Evolutionary conservation across 768 basidiomycete genomes (phyloP), one percentile per base, ranked within the genome.

Genomic region (Boletus tylopilopsis): DNA sequence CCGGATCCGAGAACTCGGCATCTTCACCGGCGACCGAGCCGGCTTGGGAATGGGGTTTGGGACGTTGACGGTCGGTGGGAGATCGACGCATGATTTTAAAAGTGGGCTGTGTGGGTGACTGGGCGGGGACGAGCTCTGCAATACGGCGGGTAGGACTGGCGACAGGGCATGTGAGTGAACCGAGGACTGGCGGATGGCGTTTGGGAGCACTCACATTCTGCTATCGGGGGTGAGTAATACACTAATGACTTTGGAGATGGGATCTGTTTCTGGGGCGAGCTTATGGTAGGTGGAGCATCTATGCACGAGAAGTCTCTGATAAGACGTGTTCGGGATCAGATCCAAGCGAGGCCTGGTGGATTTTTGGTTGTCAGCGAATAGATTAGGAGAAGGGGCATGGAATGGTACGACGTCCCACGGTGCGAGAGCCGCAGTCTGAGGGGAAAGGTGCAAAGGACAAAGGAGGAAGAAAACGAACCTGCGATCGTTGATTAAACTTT

Each of bases 21-120:
- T 91, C 89, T 59, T 90, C 89, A 5, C 84, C 86, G 0, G 78
- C 74, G 2, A 86, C 79, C 2, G 88, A 90, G 30, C 82, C 81
- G 8, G 85, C 73, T 56, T 84, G 85, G n/a, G 87, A 89, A 51
- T 78, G 76, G 4, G 85, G 72, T 51, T 76, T 76, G 45, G 76
- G 79, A 46, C 73, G 68, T 45, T 77, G 69, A 35, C 81, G 79
- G 54, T 84, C 81, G n/a, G 68, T 65, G 13, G 62, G 65, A 19
- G 76, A 71, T 58, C 90, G 79, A 37, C 84, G 81, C 89, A 93
- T 93, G 59, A 93, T 93, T 76, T 91, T 87, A 61, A 93, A 86
- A 18, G 89, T 78, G n/a, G 86, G 88, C 27, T 84, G 84, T 0
- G 81, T 64, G 5, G 81, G 69, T 16, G 79, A 74, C 62, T 90